phyloP scores from a whole-genome alignment of 495 filamentous ascomycete genomes.

The Podospora fimiseda region DNA sequence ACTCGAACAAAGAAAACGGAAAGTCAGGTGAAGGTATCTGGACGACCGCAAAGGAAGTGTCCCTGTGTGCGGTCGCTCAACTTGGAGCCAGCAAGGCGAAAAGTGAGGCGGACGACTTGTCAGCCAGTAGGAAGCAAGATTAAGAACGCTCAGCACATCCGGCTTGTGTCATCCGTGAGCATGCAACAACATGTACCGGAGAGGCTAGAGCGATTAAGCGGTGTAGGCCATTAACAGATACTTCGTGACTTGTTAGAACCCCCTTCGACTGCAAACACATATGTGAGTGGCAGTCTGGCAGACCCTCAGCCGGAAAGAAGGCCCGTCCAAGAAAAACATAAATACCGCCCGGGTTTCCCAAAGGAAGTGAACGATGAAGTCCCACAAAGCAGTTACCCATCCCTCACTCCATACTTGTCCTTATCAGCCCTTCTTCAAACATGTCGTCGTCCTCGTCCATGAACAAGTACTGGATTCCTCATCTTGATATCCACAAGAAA shows the following conservation, averaged over 20 bases:
- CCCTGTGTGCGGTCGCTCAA: conserved; percentile 7
- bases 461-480: conserved; percentile 53
- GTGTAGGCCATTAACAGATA: conserved; percentile 16
- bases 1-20: neutral
- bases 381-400: neutral
- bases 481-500: conserved; percentile 51
- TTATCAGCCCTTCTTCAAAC: conserved; percentile 5
- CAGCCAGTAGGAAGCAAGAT: conserved; percentile 17
- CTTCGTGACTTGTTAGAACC: conserved; percentile 14
- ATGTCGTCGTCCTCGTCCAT: conserved; percentile 39
- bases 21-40: neutral
- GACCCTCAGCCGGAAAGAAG: conserved; percentile 3
- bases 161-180: conserved; percentile 9
- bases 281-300: conserved; percentile 15
- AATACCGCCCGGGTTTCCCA: conserved; percentile 9
- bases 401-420: neutral
- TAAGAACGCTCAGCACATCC: conserved; percentile 10
- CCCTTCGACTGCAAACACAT: conserved; percentile 16
- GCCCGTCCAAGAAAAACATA: conserved; percentile 11
- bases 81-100: conserved; percentile 13
- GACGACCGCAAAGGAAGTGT: neutral
- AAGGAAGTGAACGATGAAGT: neutral
- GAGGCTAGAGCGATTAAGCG: conserved; percentile 22
- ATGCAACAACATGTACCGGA: conserved; percentile 14
- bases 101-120: conserved; percentile 26